Evolutionary conservation across 2,329 filamentous ascomycete genomes (phyloP).

Genomic region (Aaosphaeria pasadenensis): DNA sequence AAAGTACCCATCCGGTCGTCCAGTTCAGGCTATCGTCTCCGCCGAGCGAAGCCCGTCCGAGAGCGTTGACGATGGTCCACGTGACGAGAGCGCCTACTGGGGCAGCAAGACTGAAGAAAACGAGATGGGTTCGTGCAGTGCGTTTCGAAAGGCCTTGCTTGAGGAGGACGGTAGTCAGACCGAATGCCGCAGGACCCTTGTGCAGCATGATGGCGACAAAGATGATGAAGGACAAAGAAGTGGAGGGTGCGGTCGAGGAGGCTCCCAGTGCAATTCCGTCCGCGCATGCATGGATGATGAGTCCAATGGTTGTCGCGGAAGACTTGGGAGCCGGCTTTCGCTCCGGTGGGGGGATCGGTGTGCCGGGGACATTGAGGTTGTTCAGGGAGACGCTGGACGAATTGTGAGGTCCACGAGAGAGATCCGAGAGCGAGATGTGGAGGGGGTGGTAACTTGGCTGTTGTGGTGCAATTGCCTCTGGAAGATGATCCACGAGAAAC

Average conservation of each 20-base stretch:
- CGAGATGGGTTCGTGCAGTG: conserved; percentile 76
- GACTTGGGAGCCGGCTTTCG: conserved; percentile 36
- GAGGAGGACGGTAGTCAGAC: conserved; percentile 82
- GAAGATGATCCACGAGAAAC: conserved; percentile 77
- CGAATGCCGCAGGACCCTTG: conserved; percentile 94
- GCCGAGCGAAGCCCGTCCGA: conserved; percentile 60
- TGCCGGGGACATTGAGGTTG: conserved; percentile 17
- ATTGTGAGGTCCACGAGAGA: conserved; percentile 54
- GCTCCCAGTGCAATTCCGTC: conserved; percentile 96
- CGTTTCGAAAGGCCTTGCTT: conserved; percentile 90
- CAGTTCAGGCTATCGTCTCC: conserved; percentile 67
- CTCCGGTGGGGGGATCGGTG: conserved; percentile 25
- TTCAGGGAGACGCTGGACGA: conserved; percentile 36
- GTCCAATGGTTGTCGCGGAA: conserved; percentile 68
- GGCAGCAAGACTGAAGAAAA: conserved; percentile 88
- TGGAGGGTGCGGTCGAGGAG: conserved; percentile 62
- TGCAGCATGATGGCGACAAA: conserved; percentile 97
- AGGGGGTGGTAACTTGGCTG: conserved; percentile 66
- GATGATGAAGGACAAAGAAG: conserved; percentile 76
- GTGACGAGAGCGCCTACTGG: conserved; percentile 82
- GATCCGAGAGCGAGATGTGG: conserved; percentile 84
- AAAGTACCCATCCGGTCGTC: conserved; percentile 86
- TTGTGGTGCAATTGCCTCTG: conserved; percentile 40
- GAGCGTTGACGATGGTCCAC: conserved; percentile 72
- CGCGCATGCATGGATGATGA: conserved; percentile 94